phyloP scores from a whole-genome alignment of 768 basidiomycete genomes.

The Postia placenta region DNA sequence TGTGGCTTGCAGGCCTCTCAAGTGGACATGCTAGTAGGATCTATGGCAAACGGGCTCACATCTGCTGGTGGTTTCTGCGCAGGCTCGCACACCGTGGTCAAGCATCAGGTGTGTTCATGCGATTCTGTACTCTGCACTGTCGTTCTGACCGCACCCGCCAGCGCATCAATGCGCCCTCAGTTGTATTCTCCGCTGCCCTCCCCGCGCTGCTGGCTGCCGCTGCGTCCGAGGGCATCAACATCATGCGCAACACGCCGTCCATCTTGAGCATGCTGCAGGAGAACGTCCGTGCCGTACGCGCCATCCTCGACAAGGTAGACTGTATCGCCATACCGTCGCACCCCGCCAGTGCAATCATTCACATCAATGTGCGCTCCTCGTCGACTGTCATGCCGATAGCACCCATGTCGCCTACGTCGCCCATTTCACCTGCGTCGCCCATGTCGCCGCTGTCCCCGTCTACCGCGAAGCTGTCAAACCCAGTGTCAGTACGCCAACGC shows the following conservation, averaged over 20 bases:
- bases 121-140: no score
- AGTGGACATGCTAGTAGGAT: conserved; percentile 94
- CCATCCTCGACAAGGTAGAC: conserved; percentile 77
- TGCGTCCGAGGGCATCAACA: conserved; percentile 80
- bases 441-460: conserved; percentile 8
- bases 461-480: conserved; percentile 41
- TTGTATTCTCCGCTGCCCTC: conserved; percentile 94
- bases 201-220: conserved; percentile 86
- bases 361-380: conserved; percentile 57
- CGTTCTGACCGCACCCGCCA: conserved; percentile 21
- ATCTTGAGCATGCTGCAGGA: conserved; percentile 74
- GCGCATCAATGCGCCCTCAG: conserved; percentile 93
- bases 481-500: conserved; percentile 38
- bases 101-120: conserved; percentile 65
- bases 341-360: conserved; percentile 81
- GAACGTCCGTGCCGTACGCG: conserved; percentile 73
- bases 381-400: conserved; percentile 18
- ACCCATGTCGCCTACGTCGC: conserved; percentile 15
- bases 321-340: conserved; percentile 82
- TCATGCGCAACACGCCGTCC: conserved; percentile 69
- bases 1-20: conserved; percentile 65
- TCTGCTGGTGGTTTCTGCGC: conserved; percentile 94
- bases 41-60: conserved; percentile 76
- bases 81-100: conserved; percentile 72
- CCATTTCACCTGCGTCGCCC: conserved; percentile 21